A percentile compares a stretch with the other conserved stretches of the same genome.
These are phyloP conservation scores for Byssochlamys sp. DNA, from an alignment of 2,329 filamentous ascomycete species.

Conservation along the genomic window DNA sequence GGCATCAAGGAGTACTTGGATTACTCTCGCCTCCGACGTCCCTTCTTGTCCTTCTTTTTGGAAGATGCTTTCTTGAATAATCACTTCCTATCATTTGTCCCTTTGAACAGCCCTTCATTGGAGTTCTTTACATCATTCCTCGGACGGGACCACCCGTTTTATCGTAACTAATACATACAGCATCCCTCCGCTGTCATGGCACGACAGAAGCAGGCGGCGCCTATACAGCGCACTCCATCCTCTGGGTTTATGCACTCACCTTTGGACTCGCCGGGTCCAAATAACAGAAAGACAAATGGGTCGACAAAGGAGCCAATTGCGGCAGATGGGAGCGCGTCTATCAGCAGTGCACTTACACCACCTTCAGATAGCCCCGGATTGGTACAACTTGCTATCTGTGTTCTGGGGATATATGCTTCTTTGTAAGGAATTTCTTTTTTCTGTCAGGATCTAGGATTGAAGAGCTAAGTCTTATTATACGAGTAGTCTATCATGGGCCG, in stretches of 20 bases:
- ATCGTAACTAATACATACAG: neutral
- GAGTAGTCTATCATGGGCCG: conserved; percentile 77
- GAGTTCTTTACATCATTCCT: neutral
- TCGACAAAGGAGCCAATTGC: conserved; percentile 8
- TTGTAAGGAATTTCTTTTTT: conserved; percentile 53
- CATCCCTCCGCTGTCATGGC: conserved; percentile 47
- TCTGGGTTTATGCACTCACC: conserved; percentile 50
- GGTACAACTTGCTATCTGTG: conserved; percentile 70
- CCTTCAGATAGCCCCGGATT: conserved; percentile 46
- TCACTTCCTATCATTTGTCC: neutral
- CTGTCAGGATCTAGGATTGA: neutral
- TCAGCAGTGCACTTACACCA: conserved; percentile 18
- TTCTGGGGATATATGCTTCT: conserved; percentile 91
- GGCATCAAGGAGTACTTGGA: neutral
- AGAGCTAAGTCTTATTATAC: neutral
- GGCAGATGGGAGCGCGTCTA: conserved; percentile 13
- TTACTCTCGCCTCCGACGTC: neutral
- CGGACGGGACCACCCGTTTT: neutral
- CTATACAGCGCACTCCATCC: conserved; percentile 56
- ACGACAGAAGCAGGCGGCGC: conserved; percentile 58
- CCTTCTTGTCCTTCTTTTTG: neutral
- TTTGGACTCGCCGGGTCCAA: conserved; percentile 22
- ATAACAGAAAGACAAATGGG: conserved; percentile 23
- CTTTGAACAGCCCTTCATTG: neutral
- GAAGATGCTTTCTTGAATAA: neutral